Evolutionary conservation across 345 rosid species (phyloP).

Genomic region (Aquilaria yunnanensis): DNA sequence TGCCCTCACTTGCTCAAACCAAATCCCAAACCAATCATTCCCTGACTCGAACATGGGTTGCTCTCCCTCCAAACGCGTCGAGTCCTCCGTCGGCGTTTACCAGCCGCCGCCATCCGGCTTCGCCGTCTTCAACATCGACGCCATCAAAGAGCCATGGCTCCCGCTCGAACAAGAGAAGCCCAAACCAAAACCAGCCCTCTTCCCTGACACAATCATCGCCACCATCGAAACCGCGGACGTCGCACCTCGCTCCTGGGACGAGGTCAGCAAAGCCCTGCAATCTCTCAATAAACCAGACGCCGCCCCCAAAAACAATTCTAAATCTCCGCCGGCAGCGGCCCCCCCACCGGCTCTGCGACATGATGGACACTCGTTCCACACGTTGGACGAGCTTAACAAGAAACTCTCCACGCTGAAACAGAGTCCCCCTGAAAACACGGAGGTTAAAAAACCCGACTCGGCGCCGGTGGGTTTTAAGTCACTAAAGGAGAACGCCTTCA

Average conservation of each 20-base stretch:
- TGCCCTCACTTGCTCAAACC: background rate
- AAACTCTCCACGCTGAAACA: conserved; percentile 26
- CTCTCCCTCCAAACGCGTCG: conserved; percentile 53
- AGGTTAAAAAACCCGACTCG: conserved; percentile 8
- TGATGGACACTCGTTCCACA: conserved; percentile 71
- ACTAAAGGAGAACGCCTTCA: conserved; percentile 66
- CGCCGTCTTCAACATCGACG: conserved; percentile 68
- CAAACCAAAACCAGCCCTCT: conserved; percentile 26
- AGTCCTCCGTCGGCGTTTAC: conserved; percentile 58
- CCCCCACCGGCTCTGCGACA: conserved; percentile 15
- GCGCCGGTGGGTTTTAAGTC: conserved; percentile 26
- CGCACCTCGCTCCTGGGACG: conserved; percentile 90
- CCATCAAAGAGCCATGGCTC: conserved; percentile 87
- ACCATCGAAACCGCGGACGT: conserved; percentile 46
- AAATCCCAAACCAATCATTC: background rate
- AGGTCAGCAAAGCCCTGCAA: conserved; percentile 77
- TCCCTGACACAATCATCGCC: conserved; percentile 58
- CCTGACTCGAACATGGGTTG: conserved; percentile 52
- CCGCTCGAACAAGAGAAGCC: conserved; percentile 32
- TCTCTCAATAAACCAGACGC: conserved; percentile 43
- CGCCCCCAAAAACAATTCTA: background rate
- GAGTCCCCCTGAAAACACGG: conserved; percentile 19
- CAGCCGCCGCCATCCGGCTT: conserved; percentile 75
- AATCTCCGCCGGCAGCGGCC: conserved; percentile 7
- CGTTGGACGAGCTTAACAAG: conserved; percentile 71